phyloP scores from a whole-genome alignment of 2,329 filamentous ascomycete genomes.

The Diaporthe australafricana region DNA sequence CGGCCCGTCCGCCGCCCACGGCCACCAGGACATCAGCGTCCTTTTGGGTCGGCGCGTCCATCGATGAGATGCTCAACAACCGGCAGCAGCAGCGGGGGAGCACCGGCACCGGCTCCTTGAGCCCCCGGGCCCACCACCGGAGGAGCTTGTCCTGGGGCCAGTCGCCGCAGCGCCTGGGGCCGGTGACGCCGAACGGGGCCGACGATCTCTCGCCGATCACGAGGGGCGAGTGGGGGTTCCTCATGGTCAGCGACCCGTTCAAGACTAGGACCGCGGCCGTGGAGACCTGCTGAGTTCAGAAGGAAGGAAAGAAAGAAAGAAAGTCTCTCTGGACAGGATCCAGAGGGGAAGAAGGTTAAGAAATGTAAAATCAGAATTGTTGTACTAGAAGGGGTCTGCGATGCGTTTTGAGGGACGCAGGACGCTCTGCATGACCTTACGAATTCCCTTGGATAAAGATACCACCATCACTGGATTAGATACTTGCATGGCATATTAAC shows the following conservation, averaged over 20 bases:
- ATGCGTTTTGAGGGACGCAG: too few species aligned
- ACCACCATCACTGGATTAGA: conserved; percentile 26
- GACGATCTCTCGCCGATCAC: conserved; percentile 74
- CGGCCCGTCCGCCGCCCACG: conserved; percentile 47
- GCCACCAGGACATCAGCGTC: conserved; percentile 43
- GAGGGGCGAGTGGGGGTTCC: conserved; percentile 71
- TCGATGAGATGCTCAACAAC: conserved; percentile 57
- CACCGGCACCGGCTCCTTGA: background rate
- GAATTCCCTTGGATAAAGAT: conserved; percentile 18
- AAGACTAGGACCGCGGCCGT: conserved; percentile 60
- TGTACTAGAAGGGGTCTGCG: background rate
- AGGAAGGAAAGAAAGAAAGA: too few species aligned
- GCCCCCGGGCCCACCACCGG: conserved; percentile 26
- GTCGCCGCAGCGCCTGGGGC: conserved; percentile 50
- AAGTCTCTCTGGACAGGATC: background rate
- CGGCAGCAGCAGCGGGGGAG: conserved; percentile 33
- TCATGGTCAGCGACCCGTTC: conserved; percentile 63
- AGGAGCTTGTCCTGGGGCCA: conserved; percentile 26
- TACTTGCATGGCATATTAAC: conserved; percentile 11
- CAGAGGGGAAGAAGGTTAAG: background rate
- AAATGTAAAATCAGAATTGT: too few species aligned
- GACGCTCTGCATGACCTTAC: background rate
- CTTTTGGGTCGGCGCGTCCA: conserved; percentile 47
- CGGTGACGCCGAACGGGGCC: conserved; percentile 68
- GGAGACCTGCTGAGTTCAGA: conserved; percentile 58